These are phyloP conservation scores for Lachancea mirantina DNA, from an alignment of 805 yeast genomes.

Conservation along the genomic window DNA sequence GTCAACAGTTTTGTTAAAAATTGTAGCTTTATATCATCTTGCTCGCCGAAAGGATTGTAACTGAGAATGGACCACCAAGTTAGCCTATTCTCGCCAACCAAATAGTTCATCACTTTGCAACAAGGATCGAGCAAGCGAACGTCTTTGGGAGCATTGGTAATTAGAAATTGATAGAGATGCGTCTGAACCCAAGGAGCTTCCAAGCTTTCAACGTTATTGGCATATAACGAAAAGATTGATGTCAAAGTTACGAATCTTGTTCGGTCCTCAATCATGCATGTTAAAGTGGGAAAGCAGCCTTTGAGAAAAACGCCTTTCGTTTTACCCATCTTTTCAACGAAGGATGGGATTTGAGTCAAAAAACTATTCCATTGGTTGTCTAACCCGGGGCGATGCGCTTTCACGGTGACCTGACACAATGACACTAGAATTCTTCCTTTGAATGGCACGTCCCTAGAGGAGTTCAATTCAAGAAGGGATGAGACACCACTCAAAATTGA, in stretches of 20 bases:
- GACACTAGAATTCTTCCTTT: slow-evolving; percentile 11
- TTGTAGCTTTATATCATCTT: slow-evolving; percentile 10
- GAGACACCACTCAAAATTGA: slow-evolving; percentile 11
- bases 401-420: slow-evolving; percentile 4
- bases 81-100: slow-evolving; percentile 15
- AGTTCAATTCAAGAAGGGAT: slow-evolving; percentile 9
- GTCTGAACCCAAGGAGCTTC: slow-evolving; percentile 21
- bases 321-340: slow-evolving; percentile 5
- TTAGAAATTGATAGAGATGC: slow-evolving; percentile 18
- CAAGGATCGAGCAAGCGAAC: slow-evolving; percentile 20
- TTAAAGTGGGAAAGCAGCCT: slow-evolving; percentile 12
- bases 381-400: background rate
- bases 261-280: slow-evolving; percentile 3
- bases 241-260: background rate
- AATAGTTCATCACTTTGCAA: slow-evolving; percentile 19
- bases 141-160: slow-evolving; percentile 12
- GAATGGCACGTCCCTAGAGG: slow-evolving; percentile 11
- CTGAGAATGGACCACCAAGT: slow-evolving; percentile 30
- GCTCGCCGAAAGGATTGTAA: slow-evolving; percentile 18
- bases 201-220: slow-evolving; percentile 5
- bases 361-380: slow-evolving; percentile 7
- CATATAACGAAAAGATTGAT: slow-evolving; percentile 4
- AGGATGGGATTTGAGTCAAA: slow-evolving; percentile 8
- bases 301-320: slow-evolving; percentile 10
- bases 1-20: slow-evolving; percentile 17